These are phyloP conservation scores for Metarhizium rileyi DNA, from an alignment of 2,329 filamentous ascomycete species.

Conservation along the genomic window DNA sequence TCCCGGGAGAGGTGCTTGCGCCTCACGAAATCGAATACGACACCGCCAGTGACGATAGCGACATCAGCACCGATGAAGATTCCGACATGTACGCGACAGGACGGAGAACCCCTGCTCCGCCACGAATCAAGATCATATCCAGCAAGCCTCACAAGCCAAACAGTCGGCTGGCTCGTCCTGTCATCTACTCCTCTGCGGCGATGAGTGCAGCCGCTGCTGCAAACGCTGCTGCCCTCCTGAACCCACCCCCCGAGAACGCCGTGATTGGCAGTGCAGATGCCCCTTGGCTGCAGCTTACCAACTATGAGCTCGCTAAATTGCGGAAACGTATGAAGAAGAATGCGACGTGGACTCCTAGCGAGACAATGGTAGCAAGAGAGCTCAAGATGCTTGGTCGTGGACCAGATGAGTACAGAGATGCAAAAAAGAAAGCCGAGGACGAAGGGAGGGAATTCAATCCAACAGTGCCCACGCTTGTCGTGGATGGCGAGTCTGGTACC, in stretches of 20 bases:
- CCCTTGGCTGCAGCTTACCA: slow-evolving; percentile 57
- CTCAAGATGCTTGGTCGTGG: slow-evolving; percentile 61
- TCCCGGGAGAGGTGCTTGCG: slow-evolving; percentile 56
- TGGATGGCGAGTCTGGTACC: slow-evolving; percentile 41
- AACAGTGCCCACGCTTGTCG: slow-evolving; percentile 22
- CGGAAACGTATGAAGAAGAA: slow-evolving; percentile 90
- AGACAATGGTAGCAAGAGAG: slow-evolving; percentile 77
- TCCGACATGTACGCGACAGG: slow-evolving; percentile 29
- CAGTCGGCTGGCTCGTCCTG: slow-evolving; percentile 27
- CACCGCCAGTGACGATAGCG: slow-evolving; percentile 42
- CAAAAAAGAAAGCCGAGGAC: slow-evolving; percentile 55
- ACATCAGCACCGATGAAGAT: slow-evolving; percentile 43
- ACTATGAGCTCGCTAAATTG: slow-evolving; percentile 56
- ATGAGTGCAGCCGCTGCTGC: slow-evolving; percentile 29
- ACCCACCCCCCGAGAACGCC: slow-evolving; percentile 51
- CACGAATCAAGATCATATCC: slow-evolving; percentile 42
- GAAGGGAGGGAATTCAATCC: slow-evolving; percentile 52
- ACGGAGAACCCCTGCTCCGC: slow-evolving; percentile 25
- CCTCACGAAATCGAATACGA: slow-evolving; percentile 57
- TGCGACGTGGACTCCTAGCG: slow-evolving; percentile 72
- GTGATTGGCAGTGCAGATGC: slow-evolving; percentile 48
- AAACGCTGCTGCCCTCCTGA: slow-evolving; percentile 33
- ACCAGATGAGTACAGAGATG: slow-evolving; percentile 49
- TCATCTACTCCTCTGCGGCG: slow-evolving; percentile 24
- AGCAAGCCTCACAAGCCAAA: slow-evolving; percentile 34